Conservation (phyloP, 2,329 filamentous ascomycete genomes). For the Orbilia blumenaviensis region DNA sequence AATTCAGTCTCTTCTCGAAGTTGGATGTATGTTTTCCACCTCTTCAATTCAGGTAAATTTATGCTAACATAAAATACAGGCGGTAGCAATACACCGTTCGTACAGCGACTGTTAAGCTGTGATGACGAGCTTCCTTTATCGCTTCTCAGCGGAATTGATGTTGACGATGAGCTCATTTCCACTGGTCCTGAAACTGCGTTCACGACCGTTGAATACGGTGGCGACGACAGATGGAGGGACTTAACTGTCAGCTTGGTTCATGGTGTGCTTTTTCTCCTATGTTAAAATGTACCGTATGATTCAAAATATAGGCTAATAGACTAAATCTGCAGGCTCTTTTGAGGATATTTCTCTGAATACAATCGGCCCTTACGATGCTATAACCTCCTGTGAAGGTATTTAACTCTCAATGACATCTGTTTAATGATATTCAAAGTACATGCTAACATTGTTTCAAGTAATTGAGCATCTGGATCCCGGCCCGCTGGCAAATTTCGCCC, state of each 20-base stretch:
- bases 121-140: conserved; percentile 56
- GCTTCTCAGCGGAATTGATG: conserved; percentile 56
- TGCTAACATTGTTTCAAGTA: conserved; percentile 47
- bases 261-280: conserved; percentile 31
- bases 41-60: background rate
- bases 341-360: conserved; percentile 48
- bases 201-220: conserved; percentile 45
- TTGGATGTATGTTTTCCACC: conserved; percentile 54
- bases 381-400: conserved; percentile 57
- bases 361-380: conserved; percentile 55
- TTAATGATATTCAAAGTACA: background rate
- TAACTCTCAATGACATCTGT: conserved; percentile 3
- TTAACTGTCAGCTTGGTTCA: conserved; percentile 56
- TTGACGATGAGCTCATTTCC: conserved; percentile 53
- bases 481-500: conserved; percentile 55
- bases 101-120: conserved; percentile 55
- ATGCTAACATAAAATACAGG: background rate
- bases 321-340: conserved; percentile 48
- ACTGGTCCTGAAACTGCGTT: conserved; percentile 51
- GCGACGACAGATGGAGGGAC: conserved; percentile 55
- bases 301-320: background rate
- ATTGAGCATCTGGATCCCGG: conserved; percentile 57
- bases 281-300: background rate
- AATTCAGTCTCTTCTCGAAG: conserved; percentile 56
- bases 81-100: conserved; percentile 55